These are phyloP conservation scores for Sanghuangporus weigelae DNA, from an alignment of 1,284 basidiomycete species.

Conservation along the genomic window DNA sequence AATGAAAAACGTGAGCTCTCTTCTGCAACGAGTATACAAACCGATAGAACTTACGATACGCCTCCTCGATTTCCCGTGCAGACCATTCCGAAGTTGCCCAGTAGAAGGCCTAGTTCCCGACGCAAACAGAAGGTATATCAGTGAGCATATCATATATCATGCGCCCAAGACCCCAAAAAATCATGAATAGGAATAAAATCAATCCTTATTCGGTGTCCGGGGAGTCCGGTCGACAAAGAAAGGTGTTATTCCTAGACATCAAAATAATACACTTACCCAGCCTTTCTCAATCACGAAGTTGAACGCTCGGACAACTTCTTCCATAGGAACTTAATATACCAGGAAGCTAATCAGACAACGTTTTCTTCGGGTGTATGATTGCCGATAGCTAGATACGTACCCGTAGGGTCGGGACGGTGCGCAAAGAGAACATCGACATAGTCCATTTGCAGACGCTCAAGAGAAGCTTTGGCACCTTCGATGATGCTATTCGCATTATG, in stretches of 20 bases:
- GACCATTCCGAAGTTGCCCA: constrained; percentile 82
- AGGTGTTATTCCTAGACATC: neutral
- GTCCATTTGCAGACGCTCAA: constrained; percentile 25
- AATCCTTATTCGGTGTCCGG: no score
- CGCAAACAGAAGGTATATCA: no score
- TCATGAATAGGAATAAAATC: no score
- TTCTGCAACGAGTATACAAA: neutral
- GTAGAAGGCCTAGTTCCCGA: constrained; percentile 49
- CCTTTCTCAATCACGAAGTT: constrained; percentile 19
- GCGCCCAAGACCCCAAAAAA: no score
- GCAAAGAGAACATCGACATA: constrained; percentile 27
- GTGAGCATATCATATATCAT: no score
- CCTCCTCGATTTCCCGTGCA: constrained; percentile 69
- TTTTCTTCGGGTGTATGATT: neutral
- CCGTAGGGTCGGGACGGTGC: constrained; percentile 24
- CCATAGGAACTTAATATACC: constrained; percentile 18
- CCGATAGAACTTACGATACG: constrained; percentile 44
- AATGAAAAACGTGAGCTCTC: neutral
- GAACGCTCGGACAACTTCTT: constrained; percentile 21
- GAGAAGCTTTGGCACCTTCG: constrained; percentile 18
- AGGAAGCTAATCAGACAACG: neutral
- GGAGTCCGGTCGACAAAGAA: no score
- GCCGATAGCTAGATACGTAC: neutral
- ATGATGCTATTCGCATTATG: constrained; percentile 9
- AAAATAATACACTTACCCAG: constrained; percentile 1